Conservation (phyloP, 2,329 filamentous ascomycete species). For the Bipolaris oryzae region DNA sequence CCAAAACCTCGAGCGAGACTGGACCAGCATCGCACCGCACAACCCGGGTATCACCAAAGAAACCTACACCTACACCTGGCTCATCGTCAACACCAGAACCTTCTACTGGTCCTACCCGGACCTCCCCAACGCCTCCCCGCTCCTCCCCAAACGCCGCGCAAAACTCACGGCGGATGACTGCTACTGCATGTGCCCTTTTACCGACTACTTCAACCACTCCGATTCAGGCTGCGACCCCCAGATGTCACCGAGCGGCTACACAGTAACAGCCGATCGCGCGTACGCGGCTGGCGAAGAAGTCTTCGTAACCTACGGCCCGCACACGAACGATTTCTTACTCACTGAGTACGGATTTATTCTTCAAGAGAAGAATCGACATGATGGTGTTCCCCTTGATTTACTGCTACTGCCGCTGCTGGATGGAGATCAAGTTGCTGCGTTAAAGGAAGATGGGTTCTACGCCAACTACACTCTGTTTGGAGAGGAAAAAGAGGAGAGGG, state of each 20-base stretch:
- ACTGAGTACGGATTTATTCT: constrained; percentile 66
- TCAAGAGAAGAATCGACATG: constrained; percentile 44
- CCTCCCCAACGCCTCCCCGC: constrained; percentile 47
- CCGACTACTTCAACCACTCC: constrained; percentile 72
- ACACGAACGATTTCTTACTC: constrained; percentile 74
- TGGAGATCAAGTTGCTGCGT: constrained; percentile 35
- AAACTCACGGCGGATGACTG: constrained; percentile 59
- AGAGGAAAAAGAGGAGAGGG: constrained; percentile 16
- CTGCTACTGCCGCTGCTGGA: constrained; percentile 49
- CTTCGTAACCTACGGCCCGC: constrained; percentile 71
- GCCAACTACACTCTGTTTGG: constrained; percentile 39
- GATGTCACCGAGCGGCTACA: constrained; percentile 60
- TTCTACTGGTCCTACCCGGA: constrained; percentile 61
- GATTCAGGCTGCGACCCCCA: constrained; percentile 58
- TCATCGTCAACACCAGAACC: constrained; percentile 65
- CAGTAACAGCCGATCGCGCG: constrained; percentile 57
- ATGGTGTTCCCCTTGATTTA: constrained; percentile 52
- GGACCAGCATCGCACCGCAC: constrained; percentile 54
- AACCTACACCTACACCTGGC: constrained; percentile 62
- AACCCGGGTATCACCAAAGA: constrained; percentile 51
- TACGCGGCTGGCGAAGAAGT: constrained; percentile 68
- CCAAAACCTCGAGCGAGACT: constrained; percentile 59
- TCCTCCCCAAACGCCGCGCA: constrained; percentile 51
- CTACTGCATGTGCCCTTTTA: constrained; percentile 73
- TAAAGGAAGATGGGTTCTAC: constrained; percentile 53